Percentiles rank a stretch among this genome's conserved stretches.
These are phyloP conservation scores for Yarrowia sp. DNA, from an alignment of 805 yeast genomes.

Conservation along the genomic window DNA sequence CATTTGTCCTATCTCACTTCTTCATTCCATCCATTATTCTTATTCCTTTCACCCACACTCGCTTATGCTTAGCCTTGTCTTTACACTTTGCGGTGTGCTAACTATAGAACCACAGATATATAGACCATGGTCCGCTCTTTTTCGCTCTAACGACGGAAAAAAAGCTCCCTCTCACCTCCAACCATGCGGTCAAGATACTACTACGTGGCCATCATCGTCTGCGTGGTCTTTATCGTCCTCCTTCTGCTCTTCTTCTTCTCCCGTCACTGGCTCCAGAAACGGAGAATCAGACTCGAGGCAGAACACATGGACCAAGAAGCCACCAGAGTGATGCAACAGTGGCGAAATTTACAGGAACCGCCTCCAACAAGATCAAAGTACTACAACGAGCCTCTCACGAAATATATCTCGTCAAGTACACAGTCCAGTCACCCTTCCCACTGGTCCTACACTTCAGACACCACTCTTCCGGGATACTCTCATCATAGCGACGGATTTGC, in stretches of 20 bases:
- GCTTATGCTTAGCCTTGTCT: background rate
- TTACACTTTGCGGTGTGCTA: background rate
- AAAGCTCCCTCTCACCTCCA: background rate
- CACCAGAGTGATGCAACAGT: background rate
- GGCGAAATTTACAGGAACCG: background rate
- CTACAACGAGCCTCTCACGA: constrained; percentile 3
- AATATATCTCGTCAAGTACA: background rate
- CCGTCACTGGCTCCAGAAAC: background rate
- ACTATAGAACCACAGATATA: no score
- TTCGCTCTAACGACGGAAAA: background rate
- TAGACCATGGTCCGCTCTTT: no score
- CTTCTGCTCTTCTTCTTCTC: background rate
- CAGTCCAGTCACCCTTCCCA: background rate
- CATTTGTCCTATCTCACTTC: no score
- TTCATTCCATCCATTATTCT: no score
- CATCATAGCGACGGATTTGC: background rate
- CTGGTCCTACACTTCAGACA: background rate
- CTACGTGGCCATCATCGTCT: constrained; percentile 8
- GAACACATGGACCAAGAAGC: background rate
- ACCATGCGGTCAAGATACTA: background rate
- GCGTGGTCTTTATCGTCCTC: background rate
- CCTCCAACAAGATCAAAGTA: background rate
- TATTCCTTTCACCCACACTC: no score
- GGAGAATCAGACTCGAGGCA: background rate
- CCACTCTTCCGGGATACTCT: background rate